Percentiles rank a stretch among this genome's conserved stretches.
Conservation (phyloP, 768 basidiomycete species). For the Leucosporidium yakuticum region DNA sequence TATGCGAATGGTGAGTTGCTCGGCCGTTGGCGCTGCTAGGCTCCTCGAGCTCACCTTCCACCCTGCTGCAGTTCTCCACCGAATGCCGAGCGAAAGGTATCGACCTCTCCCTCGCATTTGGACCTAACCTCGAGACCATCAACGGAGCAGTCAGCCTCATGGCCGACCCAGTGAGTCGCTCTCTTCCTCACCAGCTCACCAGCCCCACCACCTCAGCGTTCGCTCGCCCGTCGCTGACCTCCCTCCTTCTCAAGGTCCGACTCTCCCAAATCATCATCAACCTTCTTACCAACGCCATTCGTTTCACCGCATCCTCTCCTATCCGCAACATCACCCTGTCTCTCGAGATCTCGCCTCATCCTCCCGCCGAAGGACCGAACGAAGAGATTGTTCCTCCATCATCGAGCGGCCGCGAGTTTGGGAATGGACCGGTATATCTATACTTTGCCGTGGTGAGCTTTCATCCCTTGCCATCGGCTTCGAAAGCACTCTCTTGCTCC, state of each 20-base stretch:
- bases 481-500: too few species aligned
- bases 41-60: too few species aligned
- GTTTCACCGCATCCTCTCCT: constrained; percentile 40
- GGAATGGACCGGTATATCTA: constrained; percentile 37
- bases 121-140: constrained; percentile 13
- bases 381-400: constrained; percentile 35
- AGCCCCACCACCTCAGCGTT: too few species aligned
- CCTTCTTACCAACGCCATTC: constrained; percentile 43
- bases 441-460: constrained; percentile 37
- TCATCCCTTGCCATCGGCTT: too few species aligned
- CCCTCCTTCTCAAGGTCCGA: constrained; percentile 35
- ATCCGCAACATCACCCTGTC: constrained; percentile 34
- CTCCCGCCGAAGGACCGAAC: constrained; percentile 4
- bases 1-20: constrained; percentile 29
- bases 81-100: constrained; percentile 43
- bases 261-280: constrained; percentile 42
- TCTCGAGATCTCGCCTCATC: constrained; percentile 39
- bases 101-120: constrained; percentile 41
- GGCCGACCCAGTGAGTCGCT: too few species aligned
- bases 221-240: too few species aligned
- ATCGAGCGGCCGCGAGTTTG: constrained; percentile 33
- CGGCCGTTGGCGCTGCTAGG: too few species aligned
- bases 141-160: too few species aligned
- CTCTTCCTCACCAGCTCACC: too few species aligned
- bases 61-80: constrained; percentile 33